Conservation (phyloP, 2,329 filamentous ascomycete genomes). For the Anthostomella pinea region DNA sequence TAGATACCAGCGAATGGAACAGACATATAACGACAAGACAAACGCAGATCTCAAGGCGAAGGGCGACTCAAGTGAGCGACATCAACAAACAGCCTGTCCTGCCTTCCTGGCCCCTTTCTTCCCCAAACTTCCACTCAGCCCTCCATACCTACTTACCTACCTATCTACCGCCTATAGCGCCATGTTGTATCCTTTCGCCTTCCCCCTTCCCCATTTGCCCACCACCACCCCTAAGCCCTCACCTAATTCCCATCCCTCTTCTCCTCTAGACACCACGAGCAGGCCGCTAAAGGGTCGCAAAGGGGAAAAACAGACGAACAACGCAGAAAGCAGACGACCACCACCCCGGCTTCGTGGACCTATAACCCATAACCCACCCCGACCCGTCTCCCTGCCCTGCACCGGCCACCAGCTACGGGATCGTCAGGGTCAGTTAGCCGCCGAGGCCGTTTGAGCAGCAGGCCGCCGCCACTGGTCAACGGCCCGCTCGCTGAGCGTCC, state of each 20-base stretch:
- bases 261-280: too few species aligned
- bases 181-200: too few species aligned
- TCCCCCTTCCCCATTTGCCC: too few species aligned
- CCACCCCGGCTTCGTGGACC: background rate
- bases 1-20: background rate
- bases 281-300: background rate
- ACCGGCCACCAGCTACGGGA: too few species aligned
- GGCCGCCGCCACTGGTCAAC: background rate
- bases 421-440: background rate
- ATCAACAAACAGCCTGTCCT: background rate
- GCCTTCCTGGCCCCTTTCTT: too few species aligned
- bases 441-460: background rate
- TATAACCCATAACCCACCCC: background rate
- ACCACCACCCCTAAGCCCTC: too few species aligned
- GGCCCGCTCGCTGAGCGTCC: background rate
- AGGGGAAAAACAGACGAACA: background rate
- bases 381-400: background rate
- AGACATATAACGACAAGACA: background rate
- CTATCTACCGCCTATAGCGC: too few species aligned
- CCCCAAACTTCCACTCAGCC: too few species aligned
- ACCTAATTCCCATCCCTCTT: too few species aligned
- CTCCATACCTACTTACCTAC: too few species aligned
- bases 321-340: background rate
- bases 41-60: background rate
- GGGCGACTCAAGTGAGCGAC: background rate